These are phyloP conservation scores for Kurtzmaniella quercitrusa DNA, from an alignment of 1,139 yeast species.

Conservation along the genomic window DNA sequence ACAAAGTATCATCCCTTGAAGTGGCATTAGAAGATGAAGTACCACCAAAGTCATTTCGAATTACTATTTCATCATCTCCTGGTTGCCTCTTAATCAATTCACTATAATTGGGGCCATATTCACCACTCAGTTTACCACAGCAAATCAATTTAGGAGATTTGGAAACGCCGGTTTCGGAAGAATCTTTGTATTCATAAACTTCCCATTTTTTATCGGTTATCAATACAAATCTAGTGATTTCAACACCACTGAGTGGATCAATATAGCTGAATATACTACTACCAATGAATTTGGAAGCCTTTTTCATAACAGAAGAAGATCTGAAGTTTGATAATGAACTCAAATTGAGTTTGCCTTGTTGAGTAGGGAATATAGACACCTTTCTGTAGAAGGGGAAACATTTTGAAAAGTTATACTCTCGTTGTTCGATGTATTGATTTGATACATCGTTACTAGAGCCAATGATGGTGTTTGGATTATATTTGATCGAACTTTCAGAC, in stretches of 20 bases:
- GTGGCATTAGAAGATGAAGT: background rate
- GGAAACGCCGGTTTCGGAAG: constrained; percentile 19
- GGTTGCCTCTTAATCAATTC: constrained; percentile 22
- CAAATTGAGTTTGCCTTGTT: constrained; percentile 46
- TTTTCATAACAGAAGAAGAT: constrained; percentile 36
- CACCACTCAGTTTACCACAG: constrained; percentile 68
- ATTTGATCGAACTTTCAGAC: background rate
- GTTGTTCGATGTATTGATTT: constrained; percentile 32
- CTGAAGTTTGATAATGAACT: constrained; percentile 28
- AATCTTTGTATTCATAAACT: constrained; percentile 45
- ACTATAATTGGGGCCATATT: constrained; percentile 50
- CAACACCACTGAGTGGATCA: constrained; percentile 34
- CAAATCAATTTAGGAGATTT: constrained; percentile 55
- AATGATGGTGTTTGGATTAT: background rate
- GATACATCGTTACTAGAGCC: background rate
- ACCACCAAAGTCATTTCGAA: constrained; percentile 30
- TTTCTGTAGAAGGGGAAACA: constrained; percentile 83
- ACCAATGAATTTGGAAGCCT: constrained; percentile 44
- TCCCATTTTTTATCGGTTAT: constrained; percentile 71
- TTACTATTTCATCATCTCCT: constrained; percentile 23
- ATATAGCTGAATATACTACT: constrained; percentile 54
- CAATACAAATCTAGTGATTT: constrained; percentile 58
- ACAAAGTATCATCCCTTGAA: background rate
- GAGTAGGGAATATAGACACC: constrained; percentile 60
- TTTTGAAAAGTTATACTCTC: constrained; percentile 65